Evolutionary conservation across 106 monocot species (phyloP).

Genomic region (Hemerocallis citrina): DNA sequence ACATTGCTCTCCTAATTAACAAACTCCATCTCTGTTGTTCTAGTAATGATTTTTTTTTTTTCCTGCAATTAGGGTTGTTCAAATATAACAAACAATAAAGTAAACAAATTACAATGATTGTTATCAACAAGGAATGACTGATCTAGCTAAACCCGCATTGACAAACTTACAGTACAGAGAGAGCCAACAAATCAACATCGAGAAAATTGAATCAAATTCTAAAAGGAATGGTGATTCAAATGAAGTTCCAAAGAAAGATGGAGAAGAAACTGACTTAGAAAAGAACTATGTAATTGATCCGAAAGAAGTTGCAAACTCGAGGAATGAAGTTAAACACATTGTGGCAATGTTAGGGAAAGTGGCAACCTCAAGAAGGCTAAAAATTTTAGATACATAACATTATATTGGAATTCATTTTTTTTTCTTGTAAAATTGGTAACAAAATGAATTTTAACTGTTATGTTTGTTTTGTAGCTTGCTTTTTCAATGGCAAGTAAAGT

Average conservation of each 20-base stretch:
- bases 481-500: slow-evolving; percentile 71
- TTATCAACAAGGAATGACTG: slow-evolving; percentile 28
- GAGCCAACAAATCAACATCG: slow-evolving; percentile 12
- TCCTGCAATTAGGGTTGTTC: too few relatives aligned
- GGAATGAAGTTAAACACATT: slow-evolving; percentile 5
- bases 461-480: slow-evolving; percentile 77
- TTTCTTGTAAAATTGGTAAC: background rate
- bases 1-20: slow-evolving; percentile 76
- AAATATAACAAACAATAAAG: background rate
- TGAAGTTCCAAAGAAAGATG: slow-evolving; percentile 6
- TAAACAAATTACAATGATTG: background rate
- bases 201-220: slow-evolving; percentile 31
- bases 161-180: slow-evolving; percentile 22
- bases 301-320: background rate
- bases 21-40: slow-evolving; percentile 37
- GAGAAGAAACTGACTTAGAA: background rate
- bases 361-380: slow-evolving; percentile 52
- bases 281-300: background rate
- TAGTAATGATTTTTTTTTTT: slow-evolving; percentile 26
- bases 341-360: slow-evolving; percentile 9
- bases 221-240: too few relatives aligned
- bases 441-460: background rate
- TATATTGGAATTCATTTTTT: background rate
- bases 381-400: slow-evolving; percentile 20
- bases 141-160: slow-evolving; percentile 40